Base-by-base conservation (phyloP, 2,329 filamentous ascomycete genomes). In the Diaporthe sp. region DNA sequence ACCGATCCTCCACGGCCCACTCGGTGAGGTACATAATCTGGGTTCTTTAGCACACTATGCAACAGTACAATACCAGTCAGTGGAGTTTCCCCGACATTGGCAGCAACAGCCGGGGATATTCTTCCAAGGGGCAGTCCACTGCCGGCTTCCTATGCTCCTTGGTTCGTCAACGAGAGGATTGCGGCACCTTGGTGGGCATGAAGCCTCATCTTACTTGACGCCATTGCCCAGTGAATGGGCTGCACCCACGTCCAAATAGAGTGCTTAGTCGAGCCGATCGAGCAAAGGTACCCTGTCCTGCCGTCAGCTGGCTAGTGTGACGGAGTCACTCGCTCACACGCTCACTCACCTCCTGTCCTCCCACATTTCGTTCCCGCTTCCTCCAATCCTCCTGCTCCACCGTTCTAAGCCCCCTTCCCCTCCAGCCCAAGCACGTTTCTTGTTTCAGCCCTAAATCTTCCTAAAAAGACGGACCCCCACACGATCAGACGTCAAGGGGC, bases 371-470 rank as follows among this genome's bases (percentile, higher is more conserved):
- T 25, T 69, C 49, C 9, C 25, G n/a, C 49, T 39, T 68, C 46
- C 46, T 68, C 65, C 65, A 39, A 39, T 51, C 65, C 65, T 10
- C 31, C 6, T 68, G 22, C 65, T 53, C 55, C 70, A 73, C 49
- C 58, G 44, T 55, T n/a, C 44, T 31, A 8, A 15, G 25, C 37
- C 22, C 58, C 49, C 9, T n/a, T 7, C 57, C 61, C 44, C n/a
- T 22, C 15, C n/a, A 49, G 37, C 51, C 51, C n/a, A 31, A 46
- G 46, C 19, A 39, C 37, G 17, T 31, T 34, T 58, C 28, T 73
- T 55, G 71, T 73, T 73, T 73, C 71, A 73, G 71, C 71, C 71
- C 71, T 73, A 73, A 62, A 65, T 57, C 25, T 51, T 28, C 12
- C 71, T 46, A 59, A 61, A 65, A 46, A 28, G 51, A 73, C 37